phyloP scores from a whole-genome alignment of 768 basidiomycete genomes.

The Dioszegia aurantiaca region DNA sequence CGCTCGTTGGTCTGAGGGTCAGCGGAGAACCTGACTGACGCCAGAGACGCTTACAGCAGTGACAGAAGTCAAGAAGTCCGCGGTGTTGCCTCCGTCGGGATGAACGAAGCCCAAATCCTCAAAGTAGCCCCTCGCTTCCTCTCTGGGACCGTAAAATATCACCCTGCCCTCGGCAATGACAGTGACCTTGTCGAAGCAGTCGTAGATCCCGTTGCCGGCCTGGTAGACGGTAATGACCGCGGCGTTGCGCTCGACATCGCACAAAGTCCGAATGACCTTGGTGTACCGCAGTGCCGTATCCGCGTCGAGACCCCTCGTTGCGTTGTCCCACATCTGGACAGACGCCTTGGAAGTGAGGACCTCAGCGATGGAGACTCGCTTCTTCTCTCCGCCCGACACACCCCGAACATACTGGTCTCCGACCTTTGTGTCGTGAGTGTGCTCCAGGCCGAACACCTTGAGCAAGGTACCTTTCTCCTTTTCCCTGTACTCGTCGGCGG shows the following conservation, averaged over 20 bases:
- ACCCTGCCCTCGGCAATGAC: conserved; percentile 56
- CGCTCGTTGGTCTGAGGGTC: conserved; percentile 23
- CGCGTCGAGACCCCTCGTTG: conserved; percentile 47
- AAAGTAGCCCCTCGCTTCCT: conserved; percentile 53
- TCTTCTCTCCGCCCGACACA: conserved; percentile 52
- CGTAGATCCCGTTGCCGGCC: conserved; percentile 40
- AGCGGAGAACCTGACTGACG: background rate
- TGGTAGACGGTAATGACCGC: conserved; percentile 48
- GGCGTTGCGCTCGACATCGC: conserved; percentile 37
- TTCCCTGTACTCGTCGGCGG: conserved; percentile 37
- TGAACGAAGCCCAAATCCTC: conserved; percentile 46
- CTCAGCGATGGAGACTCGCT: conserved; percentile 48
- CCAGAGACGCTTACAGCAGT: conserved; percentile 21
- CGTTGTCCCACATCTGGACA: conserved; percentile 45
- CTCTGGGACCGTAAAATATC: conserved; percentile 56
- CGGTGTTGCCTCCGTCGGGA: conserved; percentile 38
- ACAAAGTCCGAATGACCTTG: conserved; percentile 34
- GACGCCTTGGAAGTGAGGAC: conserved; percentile 40
- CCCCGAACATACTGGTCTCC: conserved; percentile 54
- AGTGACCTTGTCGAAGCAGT: conserved; percentile 56
- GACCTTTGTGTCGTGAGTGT: conserved; percentile 43
- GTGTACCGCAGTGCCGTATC: conserved; percentile 42
- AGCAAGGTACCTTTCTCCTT: conserved; percentile 53
- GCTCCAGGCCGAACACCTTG: conserved; percentile 44
- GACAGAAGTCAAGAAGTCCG: conserved; percentile 43